These are phyloP conservation scores for Inosperma sp. DNA, from an alignment of 768 basidiomycete genomes.

Conservation along the genomic window DNA sequence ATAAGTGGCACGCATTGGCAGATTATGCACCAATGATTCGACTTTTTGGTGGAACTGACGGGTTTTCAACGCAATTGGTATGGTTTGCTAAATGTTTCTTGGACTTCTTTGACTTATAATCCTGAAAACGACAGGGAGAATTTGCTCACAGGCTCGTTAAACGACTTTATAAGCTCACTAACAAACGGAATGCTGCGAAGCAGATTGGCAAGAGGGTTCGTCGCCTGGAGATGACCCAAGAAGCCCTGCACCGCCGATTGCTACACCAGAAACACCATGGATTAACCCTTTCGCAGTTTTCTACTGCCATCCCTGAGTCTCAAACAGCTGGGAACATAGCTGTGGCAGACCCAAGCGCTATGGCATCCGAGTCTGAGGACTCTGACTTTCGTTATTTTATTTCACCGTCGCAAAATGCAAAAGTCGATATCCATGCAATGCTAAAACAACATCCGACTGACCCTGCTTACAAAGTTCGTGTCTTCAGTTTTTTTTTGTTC, in stretches of 20 bases:
- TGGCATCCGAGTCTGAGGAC: neutral
- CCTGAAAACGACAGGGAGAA: neutral
- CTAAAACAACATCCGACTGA: neutral
- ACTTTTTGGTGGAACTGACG: conserved; percentile 30
- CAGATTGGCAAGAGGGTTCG: conserved; percentile 11
- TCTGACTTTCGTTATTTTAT: neutral
- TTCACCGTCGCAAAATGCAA: neutral
- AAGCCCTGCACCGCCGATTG: neutral
- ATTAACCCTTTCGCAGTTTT: neutral
- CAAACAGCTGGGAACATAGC: no score
- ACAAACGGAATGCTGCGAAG: neutral
- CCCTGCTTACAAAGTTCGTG: conserved; percentile 5
- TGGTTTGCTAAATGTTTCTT: conserved; percentile 4
- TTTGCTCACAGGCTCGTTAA: conserved; percentile 7
- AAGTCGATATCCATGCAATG: neutral
- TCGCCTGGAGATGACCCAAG: neutral
- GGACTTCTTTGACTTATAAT: neutral
- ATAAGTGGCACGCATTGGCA: conserved; percentile 17
- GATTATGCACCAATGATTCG: conserved; percentile 19
- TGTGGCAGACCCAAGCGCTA: no score
- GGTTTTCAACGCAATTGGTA: conserved; percentile 36
- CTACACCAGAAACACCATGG: neutral
- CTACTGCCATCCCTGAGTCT: neutral
- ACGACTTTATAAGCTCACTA: conserved; percentile 1
- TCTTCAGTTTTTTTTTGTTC: neutral